These are phyloP conservation scores for Penicillium waksmanii DNA, from an alignment of 495 filamentous ascomycete genomes.

Conservation along the genomic window DNA sequence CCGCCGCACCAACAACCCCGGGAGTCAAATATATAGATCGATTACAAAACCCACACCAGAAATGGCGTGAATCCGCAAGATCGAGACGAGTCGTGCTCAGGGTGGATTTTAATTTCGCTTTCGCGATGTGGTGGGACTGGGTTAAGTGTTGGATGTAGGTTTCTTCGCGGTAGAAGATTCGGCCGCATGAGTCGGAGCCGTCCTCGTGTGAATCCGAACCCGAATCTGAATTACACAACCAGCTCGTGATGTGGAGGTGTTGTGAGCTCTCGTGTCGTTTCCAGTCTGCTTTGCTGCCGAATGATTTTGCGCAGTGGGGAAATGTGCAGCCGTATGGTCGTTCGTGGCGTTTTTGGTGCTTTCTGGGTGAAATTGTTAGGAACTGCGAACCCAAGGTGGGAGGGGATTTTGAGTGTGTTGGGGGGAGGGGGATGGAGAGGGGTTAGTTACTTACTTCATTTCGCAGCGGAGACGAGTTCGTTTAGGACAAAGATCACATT, in stretches of 20 bases:
- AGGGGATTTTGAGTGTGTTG: no score
- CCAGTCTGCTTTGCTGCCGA: conserved; percentile 96
- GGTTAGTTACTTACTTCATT: conserved; percentile 60
- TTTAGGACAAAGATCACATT: conserved; percentile 60
- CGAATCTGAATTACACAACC: conserved; percentile 64
- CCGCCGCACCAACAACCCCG: conserved; percentile 48
- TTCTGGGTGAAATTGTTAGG: conserved; percentile 61
- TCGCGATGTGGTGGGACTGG: conserved; percentile 44
- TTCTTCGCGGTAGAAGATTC: conserved; percentile 63
- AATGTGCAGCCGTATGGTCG: conserved; percentile 90
- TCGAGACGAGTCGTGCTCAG: conserved; percentile 60
- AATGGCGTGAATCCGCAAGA: conserved; percentile 61
- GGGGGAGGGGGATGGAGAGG: background rate
- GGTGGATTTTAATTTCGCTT: background rate
- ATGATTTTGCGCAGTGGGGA: conserved; percentile 69
- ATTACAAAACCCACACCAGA: conserved; percentile 91
- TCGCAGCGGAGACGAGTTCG: conserved; percentile 64
- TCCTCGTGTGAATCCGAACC: conserved; percentile 32
- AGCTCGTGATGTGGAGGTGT: conserved; percentile 75
- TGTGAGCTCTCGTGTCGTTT: conserved; percentile 93
- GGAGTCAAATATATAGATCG: no score
- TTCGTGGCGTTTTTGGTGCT: conserved; percentile 85
- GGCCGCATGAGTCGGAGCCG: conserved; percentile 53
- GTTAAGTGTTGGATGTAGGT: conserved; percentile 62
- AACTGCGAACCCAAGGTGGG: no score